phyloP scores from a whole-genome alignment of 2,329 filamentous ascomycete genomes.

The Endocalyx cinctus region DNA sequence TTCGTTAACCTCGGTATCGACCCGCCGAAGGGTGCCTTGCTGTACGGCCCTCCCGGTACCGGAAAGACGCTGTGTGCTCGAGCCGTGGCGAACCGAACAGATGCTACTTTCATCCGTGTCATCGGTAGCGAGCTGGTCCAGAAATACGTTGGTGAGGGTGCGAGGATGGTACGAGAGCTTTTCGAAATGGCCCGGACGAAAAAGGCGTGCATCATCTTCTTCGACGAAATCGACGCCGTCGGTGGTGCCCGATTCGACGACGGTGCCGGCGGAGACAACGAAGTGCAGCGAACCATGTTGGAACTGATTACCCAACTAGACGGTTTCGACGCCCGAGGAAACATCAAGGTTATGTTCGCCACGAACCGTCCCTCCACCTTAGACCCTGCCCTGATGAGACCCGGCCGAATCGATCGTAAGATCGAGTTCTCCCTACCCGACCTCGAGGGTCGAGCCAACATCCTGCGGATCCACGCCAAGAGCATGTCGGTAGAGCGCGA shows the following conservation, averaged over 20 bases:
- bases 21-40: slow-evolving; percentile 91
- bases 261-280: slow-evolving; percentile 93
- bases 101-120: slow-evolving; percentile 97
- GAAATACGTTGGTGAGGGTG: slow-evolving; percentile 98
- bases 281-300: slow-evolving; percentile 96
- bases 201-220: slow-evolving; percentile 99
- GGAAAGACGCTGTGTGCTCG: slow-evolving; percentile 97
- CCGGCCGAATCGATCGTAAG: slow-evolving; percentile 95
- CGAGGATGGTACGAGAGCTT: slow-evolving; percentile 95
- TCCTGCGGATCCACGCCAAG: slow-evolving; percentile 97
- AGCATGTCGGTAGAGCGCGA: slow-evolving; percentile 99
- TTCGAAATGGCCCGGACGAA: slow-evolving; percentile 99
- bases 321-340: slow-evolving; percentile 92
- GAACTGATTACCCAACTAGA: slow-evolving; percentile 96
- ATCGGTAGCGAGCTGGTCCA: slow-evolving; percentile 97
- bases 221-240: slow-evolving; percentile 96
- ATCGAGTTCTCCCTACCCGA: slow-evolving; percentile 98
- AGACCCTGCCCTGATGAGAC: slow-evolving; percentile 95
- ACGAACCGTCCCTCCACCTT: slow-evolving; percentile 95
- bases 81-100: slow-evolving; percentile 95
- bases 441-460: slow-evolving; percentile 94
- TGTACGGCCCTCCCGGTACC: slow-evolving; percentile 97
- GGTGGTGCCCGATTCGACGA: slow-evolving; percentile 96
- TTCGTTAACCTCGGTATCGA: slow-evolving; percentile 99
- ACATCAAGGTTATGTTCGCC: slow-evolving; percentile 99